A percentile compares a stretch with the other conserved stretches of the same genome.
phyloP scores from a whole-genome alignment of 441 rosid genomes.

The Eruca vesicaria region DNA sequence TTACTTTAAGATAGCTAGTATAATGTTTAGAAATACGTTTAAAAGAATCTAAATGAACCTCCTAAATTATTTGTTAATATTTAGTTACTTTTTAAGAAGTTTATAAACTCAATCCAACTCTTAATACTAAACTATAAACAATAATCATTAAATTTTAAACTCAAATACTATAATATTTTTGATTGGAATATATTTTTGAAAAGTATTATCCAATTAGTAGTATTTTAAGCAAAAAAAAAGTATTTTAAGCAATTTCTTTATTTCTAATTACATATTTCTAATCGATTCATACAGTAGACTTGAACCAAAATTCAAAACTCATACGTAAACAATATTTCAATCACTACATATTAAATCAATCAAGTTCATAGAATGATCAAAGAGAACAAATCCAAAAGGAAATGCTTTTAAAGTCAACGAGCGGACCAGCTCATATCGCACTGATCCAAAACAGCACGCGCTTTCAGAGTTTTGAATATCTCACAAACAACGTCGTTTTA shows the following conservation, averaged over 20 bases:
- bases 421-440: conserved; percentile 29
- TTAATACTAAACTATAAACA: too few relatives aligned
- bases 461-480: background rate
- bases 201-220: too few relatives aligned
- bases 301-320: conserved; percentile 17
- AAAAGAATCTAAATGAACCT: too few relatives aligned
- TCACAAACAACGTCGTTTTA: conserved; percentile 13
- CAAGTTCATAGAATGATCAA: conserved; percentile 4
- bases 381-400: conserved; percentile 22
- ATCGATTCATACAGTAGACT: background rate
- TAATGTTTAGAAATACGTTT: too few relatives aligned
- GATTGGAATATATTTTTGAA: too few relatives aligned
- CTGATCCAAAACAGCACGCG: conserved; percentile 25
- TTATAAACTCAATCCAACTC: too few relatives aligned
- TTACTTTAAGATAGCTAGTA: too few relatives aligned
- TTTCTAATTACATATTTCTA: background rate
- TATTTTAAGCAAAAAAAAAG: too few relatives aligned
- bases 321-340: conserved; percentile 12
- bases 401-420: conserved; percentile 19
- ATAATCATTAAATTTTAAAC: too few relatives aligned
- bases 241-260: background rate
- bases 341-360: conserved; percentile 4
- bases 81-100: too few relatives aligned
- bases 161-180: too few relatives aligned
- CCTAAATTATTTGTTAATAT: too few relatives aligned